A percentile compares a stretch with the other conserved stretches of the same genome.
Conservation (phyloP, 352 stramenopile genomes). For the Pythium monospermum region DNA sequence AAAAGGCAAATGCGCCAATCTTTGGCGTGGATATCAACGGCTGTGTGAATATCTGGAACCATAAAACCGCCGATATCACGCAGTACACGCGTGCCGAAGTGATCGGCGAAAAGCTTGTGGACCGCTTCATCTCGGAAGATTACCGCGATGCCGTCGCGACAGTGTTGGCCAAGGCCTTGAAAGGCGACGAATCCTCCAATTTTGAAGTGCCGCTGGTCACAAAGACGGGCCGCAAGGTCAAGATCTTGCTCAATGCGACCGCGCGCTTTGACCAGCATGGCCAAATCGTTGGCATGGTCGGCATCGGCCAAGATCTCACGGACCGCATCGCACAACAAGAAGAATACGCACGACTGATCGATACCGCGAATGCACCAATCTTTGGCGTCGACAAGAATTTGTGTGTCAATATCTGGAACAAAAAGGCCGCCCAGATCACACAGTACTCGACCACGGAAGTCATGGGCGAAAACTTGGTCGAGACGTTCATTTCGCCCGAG, state of each 20-base stretch:
- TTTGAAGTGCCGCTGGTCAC: conserved; percentile 78
- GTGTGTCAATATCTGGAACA: conserved; percentile 88
- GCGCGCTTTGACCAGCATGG: conserved; percentile 53
- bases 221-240: conserved; percentile 55
- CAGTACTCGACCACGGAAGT: conserved; percentile 85
- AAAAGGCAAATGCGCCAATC: conserved; percentile 88
- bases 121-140: conserved; percentile 53
- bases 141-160: conserved; percentile 44
- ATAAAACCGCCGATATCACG: conserved; percentile 87
- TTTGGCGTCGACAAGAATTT: conserved; percentile 61
- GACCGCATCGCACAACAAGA: conserved; percentile 50
- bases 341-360: conserved; percentile 56
- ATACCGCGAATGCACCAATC: conserved; percentile 65
- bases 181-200: conserved; percentile 48
- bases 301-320: conserved; percentile 63
- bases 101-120: conserved; percentile 51
- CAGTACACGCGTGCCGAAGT: conserved; percentile 64
- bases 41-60: conserved; percentile 91
- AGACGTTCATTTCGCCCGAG: conserved; percentile 81
- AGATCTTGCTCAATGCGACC: conserved; percentile 75
- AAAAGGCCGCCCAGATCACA: conserved; percentile 86
- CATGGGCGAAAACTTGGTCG: conserved; percentile 78
- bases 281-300: conserved; percentile 60
- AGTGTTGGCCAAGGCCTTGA: conserved; percentile 45
- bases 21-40: conserved; percentile 87